Evolutionary conservation across 1,284 basidiomycete genomes (phyloP).

Genomic region (Pterulicium gracile): DNA sequence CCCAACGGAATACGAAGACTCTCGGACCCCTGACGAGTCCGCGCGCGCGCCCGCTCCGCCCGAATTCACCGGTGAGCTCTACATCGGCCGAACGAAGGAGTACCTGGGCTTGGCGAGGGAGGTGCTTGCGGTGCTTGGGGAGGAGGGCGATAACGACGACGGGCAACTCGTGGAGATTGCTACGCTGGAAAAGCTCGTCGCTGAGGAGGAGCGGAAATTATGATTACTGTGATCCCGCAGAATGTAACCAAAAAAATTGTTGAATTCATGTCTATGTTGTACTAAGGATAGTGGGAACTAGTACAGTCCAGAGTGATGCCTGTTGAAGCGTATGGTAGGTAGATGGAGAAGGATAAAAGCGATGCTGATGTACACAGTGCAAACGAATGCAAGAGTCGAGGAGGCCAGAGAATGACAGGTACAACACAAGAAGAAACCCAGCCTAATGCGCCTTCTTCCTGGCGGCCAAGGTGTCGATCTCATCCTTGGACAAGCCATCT

Average conservation of each 20-base stretch:
- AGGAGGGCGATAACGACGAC: conserved; percentile 28
- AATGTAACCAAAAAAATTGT: no score
- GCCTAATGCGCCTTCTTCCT: conserved; percentile 9
- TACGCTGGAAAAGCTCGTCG: conserved; percentile 18
- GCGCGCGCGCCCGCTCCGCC: conserved; percentile 10
- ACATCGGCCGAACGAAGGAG: conserved; percentile 8
- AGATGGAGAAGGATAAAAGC: no score
- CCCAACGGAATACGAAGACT: conserved; percentile 6
- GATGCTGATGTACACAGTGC: no score
- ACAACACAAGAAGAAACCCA: no score
- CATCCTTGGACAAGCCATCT: conserved; percentile 68
- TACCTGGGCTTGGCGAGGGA: conserved; percentile 4
- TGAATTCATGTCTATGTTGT: no score
- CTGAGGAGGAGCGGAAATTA: conserved; percentile 1
- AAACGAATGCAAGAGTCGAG: not conserved
- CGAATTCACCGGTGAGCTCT: not conserved
- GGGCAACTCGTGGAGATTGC: conserved; percentile 32
- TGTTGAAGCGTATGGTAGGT: no score
- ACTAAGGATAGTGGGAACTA: no score
- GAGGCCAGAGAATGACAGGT: no score
- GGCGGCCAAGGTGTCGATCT: conserved; percentile 57
- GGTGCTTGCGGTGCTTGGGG: conserved; percentile 19
- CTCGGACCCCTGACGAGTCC: conserved; percentile 1
- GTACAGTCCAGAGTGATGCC: no score
- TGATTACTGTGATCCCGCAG: no score